Conservation (phyloP, 1,284 basidiomycete species). For the Malassezia equina region DNA sequence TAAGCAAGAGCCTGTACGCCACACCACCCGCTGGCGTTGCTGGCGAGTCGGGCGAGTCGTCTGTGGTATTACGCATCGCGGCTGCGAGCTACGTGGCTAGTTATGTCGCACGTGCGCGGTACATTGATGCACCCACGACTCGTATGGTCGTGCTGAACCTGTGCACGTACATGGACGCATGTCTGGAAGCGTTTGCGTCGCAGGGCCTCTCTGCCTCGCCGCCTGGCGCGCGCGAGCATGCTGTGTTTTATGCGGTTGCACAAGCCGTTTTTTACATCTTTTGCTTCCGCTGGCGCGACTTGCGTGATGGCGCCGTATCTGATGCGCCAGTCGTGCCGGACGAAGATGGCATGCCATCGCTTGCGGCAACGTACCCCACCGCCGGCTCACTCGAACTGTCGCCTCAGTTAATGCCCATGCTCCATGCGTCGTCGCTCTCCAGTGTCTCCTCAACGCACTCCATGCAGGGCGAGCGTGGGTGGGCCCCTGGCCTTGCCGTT, state of each 20-base stretch:
- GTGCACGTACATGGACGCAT: slow-evolving; percentile 68
- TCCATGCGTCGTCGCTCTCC: slow-evolving; percentile 8
- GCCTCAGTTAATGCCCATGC: slow-evolving; percentile 13
- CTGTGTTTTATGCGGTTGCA: slow-evolving; percentile 78
- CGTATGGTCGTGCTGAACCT: slow-evolving; percentile 69
- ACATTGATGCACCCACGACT: slow-evolving; percentile 66
- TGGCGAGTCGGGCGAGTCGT: slow-evolving; percentile 20
- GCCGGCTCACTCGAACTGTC: slow-evolving; percentile 13
- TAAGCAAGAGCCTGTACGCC: slow-evolving; percentile 69
- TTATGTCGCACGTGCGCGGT: slow-evolving; percentile 80
- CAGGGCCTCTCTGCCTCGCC: slow-evolving; percentile 19
- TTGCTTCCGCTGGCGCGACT: slow-evolving; percentile 90
- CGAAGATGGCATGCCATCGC: slow-evolving; percentile 10
- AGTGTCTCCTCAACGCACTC: slow-evolving; percentile 11
- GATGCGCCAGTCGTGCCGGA: slow-evolving; percentile 10
- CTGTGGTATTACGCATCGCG: slow-evolving; percentile 38
- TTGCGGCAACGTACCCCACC: slow-evolving; percentile 13
- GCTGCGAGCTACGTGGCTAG: slow-evolving; percentile 55
- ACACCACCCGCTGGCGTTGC: slow-evolving; percentile 51
- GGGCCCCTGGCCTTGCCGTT: slow-evolving; percentile 72
- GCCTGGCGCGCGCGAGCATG: slow-evolving; percentile 30
- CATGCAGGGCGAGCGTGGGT: slow-evolving; percentile 48
- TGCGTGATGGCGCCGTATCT: slow-evolving; percentile 48
- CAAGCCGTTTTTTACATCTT: slow-evolving; percentile 95
- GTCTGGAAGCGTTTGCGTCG: slow-evolving; percentile 50